Evolutionary conservation across 2,329 filamentous ascomycete genomes (phyloP), one percentile per base, ranked within the genome.

Genomic region (Ophiostoma australiae): DNA sequence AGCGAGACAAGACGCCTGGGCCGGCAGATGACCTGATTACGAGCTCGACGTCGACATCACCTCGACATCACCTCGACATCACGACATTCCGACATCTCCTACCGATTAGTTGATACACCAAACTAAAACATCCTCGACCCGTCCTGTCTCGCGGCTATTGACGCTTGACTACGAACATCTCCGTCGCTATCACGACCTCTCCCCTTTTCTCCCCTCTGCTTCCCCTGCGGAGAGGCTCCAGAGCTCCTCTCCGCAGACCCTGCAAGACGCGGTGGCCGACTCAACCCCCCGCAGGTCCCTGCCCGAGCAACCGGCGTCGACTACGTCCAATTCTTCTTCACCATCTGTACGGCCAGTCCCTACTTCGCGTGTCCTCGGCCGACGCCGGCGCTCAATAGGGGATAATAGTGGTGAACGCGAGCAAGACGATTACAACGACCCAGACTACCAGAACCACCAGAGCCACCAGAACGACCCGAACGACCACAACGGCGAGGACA

Each of bases 351-450:
- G 17, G n/a, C 66, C 48, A 48, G 33, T 15, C 67, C 69, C 6
- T 71, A 39, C 73, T 52, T 75, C 75, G 70, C 82, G 81, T 78
- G 79, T 86, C 74, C 80, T 88, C 75, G 85, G 87, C 78, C 83
- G 86, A 78, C 84, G 87, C 77, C 84, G 81, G 77, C 85, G 86
- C 78, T 80, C 80, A 72, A 78, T 79, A 74, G 78, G 80, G 74
- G 80, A 82, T 73, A 78, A 79, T 48, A 44, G 5, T 23, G 65
- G 65, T 39, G 66, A 48, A 75, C 8, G 23, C 20, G 77, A 76
- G 73, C 77, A 78, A 17, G 61, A 69, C n/a, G 55, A 41, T 61
- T 23, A 3, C 71, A 58, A n/a, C 17, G 44, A 48, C 41, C 0
- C 41, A n/a, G 69, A 61, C 4, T n/a, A 69, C 44, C 31, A 70